These are phyloP conservation scores for Leersia perrieri DNA, from an alignment of 176 grass and related monocot genomes.

Conservation along the genomic window DNA sequence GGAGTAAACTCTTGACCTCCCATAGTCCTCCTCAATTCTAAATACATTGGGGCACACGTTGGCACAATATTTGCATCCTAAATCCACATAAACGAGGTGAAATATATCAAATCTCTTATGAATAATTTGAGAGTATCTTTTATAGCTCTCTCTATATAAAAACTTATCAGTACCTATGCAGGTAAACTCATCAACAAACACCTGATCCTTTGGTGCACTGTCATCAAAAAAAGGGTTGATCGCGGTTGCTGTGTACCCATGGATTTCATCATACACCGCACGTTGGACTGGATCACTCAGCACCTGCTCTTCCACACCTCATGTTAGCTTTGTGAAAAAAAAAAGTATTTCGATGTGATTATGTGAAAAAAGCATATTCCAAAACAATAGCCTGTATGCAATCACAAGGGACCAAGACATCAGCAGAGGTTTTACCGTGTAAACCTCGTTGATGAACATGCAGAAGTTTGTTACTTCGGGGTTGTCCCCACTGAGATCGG, in stretches of 20 bases:
- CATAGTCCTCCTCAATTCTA: conserved; percentile 81
- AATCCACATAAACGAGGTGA: neutral
- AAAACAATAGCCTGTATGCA: neutral
- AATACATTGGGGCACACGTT: conserved; percentile 79
- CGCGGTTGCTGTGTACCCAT: conserved; percentile 71
- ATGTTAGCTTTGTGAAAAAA: conserved; percentile 42
- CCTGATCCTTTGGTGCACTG: conserved; percentile 63
- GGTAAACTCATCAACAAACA: conserved; percentile 92
- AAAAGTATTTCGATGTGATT: neutral
- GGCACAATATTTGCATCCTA: conserved; percentile 93
- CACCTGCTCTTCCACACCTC: conserved; percentile 50
- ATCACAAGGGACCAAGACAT: neutral
- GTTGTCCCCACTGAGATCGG: conserved; percentile 72
- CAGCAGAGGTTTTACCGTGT: conserved; percentile 45
- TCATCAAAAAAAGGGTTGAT: conserved; percentile 89
- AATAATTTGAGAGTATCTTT: conserved; percentile 13
- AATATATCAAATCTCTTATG: neutral
- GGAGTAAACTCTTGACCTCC: conserved; percentile 70
- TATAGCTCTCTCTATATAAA: neutral
- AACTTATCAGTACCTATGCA: conserved; percentile 66
- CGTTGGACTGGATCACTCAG: conserved; percentile 83
- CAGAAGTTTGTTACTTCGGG: conserved; percentile 77
- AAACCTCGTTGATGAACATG: conserved; percentile 95
- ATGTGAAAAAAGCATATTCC: neutral
- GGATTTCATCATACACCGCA: conserved; percentile 81